phyloP scores from a whole-genome alignment of 352 stramenopile genomes.

The Labyrinthula sp. region DNA sequence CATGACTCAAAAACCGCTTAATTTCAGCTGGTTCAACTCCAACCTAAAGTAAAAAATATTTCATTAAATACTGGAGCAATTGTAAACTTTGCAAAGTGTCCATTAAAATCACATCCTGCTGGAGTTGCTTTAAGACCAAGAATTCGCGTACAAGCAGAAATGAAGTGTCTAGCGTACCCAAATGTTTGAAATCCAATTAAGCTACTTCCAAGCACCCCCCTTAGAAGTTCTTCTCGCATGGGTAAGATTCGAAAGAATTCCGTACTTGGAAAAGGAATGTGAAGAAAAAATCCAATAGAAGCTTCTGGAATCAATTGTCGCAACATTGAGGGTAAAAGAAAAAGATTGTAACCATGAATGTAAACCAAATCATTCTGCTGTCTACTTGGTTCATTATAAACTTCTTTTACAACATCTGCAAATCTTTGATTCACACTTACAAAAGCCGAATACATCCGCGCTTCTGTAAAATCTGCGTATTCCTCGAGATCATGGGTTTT shows the following conservation, averaged over 20 bases:
- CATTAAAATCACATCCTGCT: no score
- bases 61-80: no score
- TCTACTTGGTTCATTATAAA: no score
- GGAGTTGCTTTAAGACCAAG: slow-evolving; percentile 73
- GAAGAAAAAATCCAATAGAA: slow-evolving; percentile 86
- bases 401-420: no score
- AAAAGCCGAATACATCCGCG: no score
- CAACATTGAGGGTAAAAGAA: slow-evolving; percentile 84
- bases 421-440: no score
- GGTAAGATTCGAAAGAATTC: slow-evolving; percentile 91
- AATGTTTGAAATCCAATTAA: slow-evolving; percentile 76
- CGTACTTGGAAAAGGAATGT: slow-evolving; percentile 90
- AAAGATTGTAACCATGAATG: slow-evolving; percentile 91
- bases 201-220: slow-evolving; percentile 62
- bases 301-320: slow-evolving; percentile 49
- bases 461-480: no score
- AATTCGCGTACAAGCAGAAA: slow-evolving; percentile 65
- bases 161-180: slow-evolving; percentile 70
- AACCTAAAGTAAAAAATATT: slow-evolving; percentile 90
- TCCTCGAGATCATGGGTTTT: no score
- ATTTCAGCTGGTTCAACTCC: no score
- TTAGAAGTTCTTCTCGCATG: slow-evolving; percentile 54
- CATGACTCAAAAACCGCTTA: background rate
- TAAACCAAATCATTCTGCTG: no score
- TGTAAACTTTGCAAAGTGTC: no score